Evolutionary conservation across 2,329 filamentous ascomycete species (phyloP), one percentile per base, ranked within the genome.

Genomic region (Epichloe festucae): DNA sequence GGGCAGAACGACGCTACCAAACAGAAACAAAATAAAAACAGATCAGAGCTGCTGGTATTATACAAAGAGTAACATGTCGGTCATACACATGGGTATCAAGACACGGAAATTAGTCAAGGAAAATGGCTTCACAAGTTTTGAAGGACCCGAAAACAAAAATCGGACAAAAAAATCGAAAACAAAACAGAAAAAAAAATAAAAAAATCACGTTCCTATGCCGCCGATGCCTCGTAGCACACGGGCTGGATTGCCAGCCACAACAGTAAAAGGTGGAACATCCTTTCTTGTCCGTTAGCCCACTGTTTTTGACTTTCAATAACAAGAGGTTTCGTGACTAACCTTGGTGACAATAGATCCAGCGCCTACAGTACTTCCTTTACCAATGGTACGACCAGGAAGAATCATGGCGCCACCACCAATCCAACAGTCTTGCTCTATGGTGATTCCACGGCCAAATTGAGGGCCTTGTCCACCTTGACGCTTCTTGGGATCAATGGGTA

Each of bases 321-420:
- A 31, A 31, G 31, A 31, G 3, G 31, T 11, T 31, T 31, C 31
- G 31, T 31, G 31, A 62, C 71, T 58, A 64, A 78, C 73, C 81
- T 85, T 91, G 1, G 87, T 90, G 21, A 95, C 89, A 39, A 95
- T 83, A 58, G 85, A 87, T 14, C 87, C 89, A 6, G 90, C 89
- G 10, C 87, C 89, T 54, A 95, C 78, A 0, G 85, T 87, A 52
- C 78, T 81, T 4, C 89, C 89, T 63, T 81, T 81, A 8, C 89
- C 89, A 59, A 96, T 85, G 38, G 74, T 88, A 31, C 91, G 80
- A 7, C 89, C 89, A 0, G 87, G 84, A 53, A 94, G 73, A 54
- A 96, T 84, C 36, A 79, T 82, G 14, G 83, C 86, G 60, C 85
- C 85, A 12, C 86, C 87, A 1, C 84, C 87, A 55, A 94, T 79